Evolutionary conservation across 1,284 basidiomycete species (phyloP), one percentile per base, ranked within the genome.

Genomic region (Heterobasidion occidentale): DNA sequence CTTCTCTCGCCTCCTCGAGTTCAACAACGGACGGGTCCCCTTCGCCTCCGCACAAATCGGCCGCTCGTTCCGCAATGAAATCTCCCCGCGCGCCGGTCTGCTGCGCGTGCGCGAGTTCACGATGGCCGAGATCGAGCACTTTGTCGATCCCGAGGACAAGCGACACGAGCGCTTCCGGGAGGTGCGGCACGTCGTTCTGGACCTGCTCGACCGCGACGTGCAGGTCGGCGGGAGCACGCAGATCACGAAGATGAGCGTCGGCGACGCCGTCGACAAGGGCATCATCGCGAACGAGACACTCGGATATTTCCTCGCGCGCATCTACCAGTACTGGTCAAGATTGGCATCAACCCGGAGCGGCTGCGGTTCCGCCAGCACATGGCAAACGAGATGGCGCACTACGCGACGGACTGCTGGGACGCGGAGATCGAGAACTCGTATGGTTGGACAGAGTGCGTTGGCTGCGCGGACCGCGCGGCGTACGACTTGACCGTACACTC

Each of bases 51-150:
- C 97, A 1, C 94, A 98, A 72, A 93, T 99, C 64, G 97, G 97
- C 56, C 88, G 92, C 62, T 87, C 91, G 36, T 99, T 99, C 85
- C 85, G 97, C 60, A 99, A 99, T 71, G 97, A 99, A 71, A 99
- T 99, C 67, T 95, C 94, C 7, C 97, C 97, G 33, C 89, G 93
- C 57, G 93, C 95, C 55, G 97, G 96, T 58, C 80, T 99, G 51
- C 80, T 99, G 53, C 94, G 97, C 62, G 97, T 99, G 46, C 90
- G 96, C 62, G 97, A 99, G 71, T 99, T 99, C 76, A 97, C 92
- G 42, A 98, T 99, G 96, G 97, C 94, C 55, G 97, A 99, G 77
- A 98, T 99, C 71, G 97, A 99, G 75, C 96, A 99, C 77, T 99
- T 80, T 66, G 96, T 99, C 64, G 96, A 99, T 76, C 97, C 96